Evolutionary conservation across 2,329 filamentous ascomycete species (phyloP).

Genomic region (Emergomyces africanus): DNA sequence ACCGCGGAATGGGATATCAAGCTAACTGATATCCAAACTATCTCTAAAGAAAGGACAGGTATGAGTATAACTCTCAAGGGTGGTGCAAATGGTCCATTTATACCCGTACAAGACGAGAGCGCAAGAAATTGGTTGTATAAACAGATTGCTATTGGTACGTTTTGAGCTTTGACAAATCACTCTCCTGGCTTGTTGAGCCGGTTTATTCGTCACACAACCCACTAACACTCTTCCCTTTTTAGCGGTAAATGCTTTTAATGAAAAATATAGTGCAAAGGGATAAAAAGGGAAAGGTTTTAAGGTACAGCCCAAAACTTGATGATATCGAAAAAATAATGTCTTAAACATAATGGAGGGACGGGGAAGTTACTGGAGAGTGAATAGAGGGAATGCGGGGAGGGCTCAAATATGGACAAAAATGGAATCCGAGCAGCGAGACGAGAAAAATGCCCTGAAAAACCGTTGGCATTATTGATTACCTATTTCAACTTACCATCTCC

Average conservation of each 20-base stretch:
- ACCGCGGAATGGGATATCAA: slow-evolving; percentile 92
- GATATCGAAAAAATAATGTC: not conserved
- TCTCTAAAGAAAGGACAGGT: slow-evolving; percentile 90
- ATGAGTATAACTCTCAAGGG: slow-evolving; percentile 80
- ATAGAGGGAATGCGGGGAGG: not conserved
- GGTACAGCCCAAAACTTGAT: not conserved
- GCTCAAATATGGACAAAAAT: not conserved
- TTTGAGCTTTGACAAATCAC: not conserved
- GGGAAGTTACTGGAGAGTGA: not conserved
- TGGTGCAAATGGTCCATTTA: slow-evolving; percentile 85
- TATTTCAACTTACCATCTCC: not conserved
- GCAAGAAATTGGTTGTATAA: slow-evolving; percentile 53
- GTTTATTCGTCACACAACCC: not conserved
- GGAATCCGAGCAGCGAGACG: not conserved
- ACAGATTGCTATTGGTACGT: slow-evolving; percentile 48
- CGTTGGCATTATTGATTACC: not conserved
- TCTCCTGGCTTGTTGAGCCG: not conserved
- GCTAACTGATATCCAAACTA: slow-evolving; percentile 91
- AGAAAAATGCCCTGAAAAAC: not conserved
- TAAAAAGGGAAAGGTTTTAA: slow-evolving; percentile 12
- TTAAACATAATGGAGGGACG: not conserved
- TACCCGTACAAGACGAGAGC: slow-evolving; percentile 84
- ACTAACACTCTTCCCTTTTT: not conserved
- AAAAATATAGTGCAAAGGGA: slow-evolving; percentile 51
- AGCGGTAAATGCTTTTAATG: slow-evolving; percentile 55